Evolutionary conservation across 768 basidiomycete genomes (phyloP), one percentile per base, ranked within the genome.

Genomic region (Pleurotus platypus): DNA sequence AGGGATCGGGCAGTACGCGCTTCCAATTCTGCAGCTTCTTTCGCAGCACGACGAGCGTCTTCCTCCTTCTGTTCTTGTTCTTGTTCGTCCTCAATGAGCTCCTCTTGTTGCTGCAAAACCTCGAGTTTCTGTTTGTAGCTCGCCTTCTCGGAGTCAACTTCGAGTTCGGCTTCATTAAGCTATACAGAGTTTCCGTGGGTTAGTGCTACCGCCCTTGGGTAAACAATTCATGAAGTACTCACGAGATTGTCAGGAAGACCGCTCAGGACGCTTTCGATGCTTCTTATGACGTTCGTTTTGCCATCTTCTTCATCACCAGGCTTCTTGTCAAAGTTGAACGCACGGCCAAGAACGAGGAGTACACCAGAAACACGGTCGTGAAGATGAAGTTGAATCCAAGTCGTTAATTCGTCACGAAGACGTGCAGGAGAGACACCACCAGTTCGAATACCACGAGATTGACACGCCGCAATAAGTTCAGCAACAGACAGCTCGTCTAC

Each of bases 91-190:
- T 99, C 95, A 68, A 99, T 99, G 60, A 99, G 92, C 70, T 99
- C 97, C 69, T 99, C 92, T 71, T 99, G 97, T 65, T 99, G 92
- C 64, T 97, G 93, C 68, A 99, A 75, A 22, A 99, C 96, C 61
- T 98, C 97, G 56, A 99, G 83, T 73, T 96, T 97, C 78, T 98
- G 92, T 78, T 97, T 96, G 82, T 97, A 98, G 65, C 87, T 92
- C 18, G 94, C 93, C 50, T 88, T 88, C 40, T 96, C 95, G 20
- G 89, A 91, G 62, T 94, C 92, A 20, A 98, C 96, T 71, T 95
- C 92, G 49, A 98, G 82, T 69, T 98, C 97, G 7, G 97, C 93
- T 77, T 98, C 97, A 70, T 91, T 98, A 46, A 98, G 82, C 95
- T 98, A 62, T 4, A 8, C 3, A 4, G 49, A 35, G 30, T 35